Evolutionary conservation across 2,329 filamentous ascomycete species (phyloP), one percentile per base, ranked within the genome.

Genomic region (Tolypocladium capitatum): DNA sequence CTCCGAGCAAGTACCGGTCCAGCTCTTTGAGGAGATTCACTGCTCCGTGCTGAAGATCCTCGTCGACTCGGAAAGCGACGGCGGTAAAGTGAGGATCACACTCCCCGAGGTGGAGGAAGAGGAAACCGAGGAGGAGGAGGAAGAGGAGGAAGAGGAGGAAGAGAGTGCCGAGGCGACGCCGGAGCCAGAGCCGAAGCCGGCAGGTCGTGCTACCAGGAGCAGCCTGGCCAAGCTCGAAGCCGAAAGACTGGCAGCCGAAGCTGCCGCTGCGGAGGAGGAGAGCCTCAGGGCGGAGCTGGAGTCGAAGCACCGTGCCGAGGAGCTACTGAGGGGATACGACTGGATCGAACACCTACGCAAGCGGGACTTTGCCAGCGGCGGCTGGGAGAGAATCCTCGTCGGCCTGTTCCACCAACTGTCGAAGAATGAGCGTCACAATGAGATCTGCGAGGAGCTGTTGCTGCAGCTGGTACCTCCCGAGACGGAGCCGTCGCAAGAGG

Each of bases 321-420:
- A 95, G 51, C 78, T 92, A 57, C 73, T 94, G 43, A 73, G 69
- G 9, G 71, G 79, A 7, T 89, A 84, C 53, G 78, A 87, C 55
- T 98, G 92, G 92, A 80, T 94, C 50, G 85, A 94, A 46, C 78
- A 86, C 52, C 72, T 96, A 21, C 81, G 82, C 53, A 85, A 85
- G 58, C 84, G 91, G 42, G 83, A 95, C 55, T 95, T 97, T 61
- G 74, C 79, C 53, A 78, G 91, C 41, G 92, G 91, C 48, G 89
- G 89, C 20, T 98, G 92, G 92, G 81, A 96, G 64, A 67, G 88
- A 51, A 91, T 96, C 52, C 76, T 97, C 59, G 82, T 94, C 40
- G 92, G 90, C 7, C 70, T 97, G 16, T 67, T 98, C 16, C 75
- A 95, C 62, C 89, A 94, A 56, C 69, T 97, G 5, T 92, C 89